Percentiles rank a stretch among this genome's conserved stretches.
phyloP scores from a whole-genome alignment of 2,329 filamentous ascomycete species.

The Aspergillus latus region DNA sequence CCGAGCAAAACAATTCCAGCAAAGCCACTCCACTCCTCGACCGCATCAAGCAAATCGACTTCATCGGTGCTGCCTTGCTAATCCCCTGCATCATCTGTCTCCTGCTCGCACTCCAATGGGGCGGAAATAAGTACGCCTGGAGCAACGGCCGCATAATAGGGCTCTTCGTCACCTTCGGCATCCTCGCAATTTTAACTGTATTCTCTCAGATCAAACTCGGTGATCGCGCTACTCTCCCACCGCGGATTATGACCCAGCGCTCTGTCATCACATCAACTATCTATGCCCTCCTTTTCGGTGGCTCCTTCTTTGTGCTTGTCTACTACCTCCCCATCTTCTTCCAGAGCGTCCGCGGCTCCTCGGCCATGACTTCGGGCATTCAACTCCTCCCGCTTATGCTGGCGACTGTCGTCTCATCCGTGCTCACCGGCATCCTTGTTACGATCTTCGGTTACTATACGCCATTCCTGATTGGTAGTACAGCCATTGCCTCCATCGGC shows the following conservation, averaged over 20 bases:
- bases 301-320: slow-evolving; percentile 14
- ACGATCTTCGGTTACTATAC: slow-evolving; percentile 14
- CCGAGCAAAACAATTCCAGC: slow-evolving; percentile 8
- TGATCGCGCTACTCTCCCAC: slow-evolving; percentile 15
- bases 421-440: slow-evolving; percentile 1
- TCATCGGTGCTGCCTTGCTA: slow-evolving; percentile 51
- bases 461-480: slow-evolving; percentile 39
- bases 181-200: slow-evolving; percentile 9
- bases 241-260: slow-evolving; percentile 11
- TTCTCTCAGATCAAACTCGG: slow-evolving; percentile 11
- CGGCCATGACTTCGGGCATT: slow-evolving; percentile 15
- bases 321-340: slow-evolving; percentile 24
- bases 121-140: slow-evolving; percentile 56
- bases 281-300: slow-evolving; percentile 9
- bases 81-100: slow-evolving; percentile 55
- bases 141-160: slow-evolving; percentile 39
- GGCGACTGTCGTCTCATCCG: slow-evolving; percentile 13
- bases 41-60: slow-evolving; percentile 41
- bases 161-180: slow-evolving; percentile 36
- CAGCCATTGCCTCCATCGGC: slow-evolving; percentile 39
- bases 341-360: slow-evolving; percentile 15
- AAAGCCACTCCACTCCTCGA: slow-evolving; percentile 4
- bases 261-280: slow-evolving; percentile 1
- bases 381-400: slow-evolving; percentile 19
- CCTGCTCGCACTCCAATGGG: slow-evolving; percentile 59